These are phyloP conservation scores for Poteriospumella lacustris DNA, from an alignment of 108 stramenopile species.

Conservation along the genomic window DNA sequence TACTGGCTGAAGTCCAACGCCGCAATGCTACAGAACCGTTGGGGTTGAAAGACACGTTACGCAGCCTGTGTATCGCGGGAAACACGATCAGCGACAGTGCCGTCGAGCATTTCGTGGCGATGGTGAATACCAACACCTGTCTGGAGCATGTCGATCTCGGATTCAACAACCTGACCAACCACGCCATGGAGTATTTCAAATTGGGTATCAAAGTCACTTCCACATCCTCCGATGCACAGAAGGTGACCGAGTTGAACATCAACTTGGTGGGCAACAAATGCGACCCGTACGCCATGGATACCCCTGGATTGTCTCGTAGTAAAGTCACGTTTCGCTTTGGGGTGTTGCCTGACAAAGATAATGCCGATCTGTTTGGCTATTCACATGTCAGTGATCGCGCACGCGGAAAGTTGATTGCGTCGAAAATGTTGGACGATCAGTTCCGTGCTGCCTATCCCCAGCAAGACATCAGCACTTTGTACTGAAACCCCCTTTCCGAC, in stretches of 20 bases:
- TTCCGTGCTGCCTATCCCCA: not conserved
- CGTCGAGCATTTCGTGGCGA: not conserved
- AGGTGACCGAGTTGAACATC: not conserved
- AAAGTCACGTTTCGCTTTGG: not conserved
- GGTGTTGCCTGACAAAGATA: not conserved
- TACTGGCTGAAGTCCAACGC: no score
- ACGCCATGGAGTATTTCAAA: not conserved
- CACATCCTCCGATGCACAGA: not conserved
- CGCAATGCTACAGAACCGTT: no score
- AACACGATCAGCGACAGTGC: not conserved
- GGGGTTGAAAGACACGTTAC: not conserved
- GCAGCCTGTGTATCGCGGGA: not conserved
- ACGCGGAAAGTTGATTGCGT: not conserved
- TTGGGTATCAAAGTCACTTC: not conserved
- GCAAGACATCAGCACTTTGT: no score
- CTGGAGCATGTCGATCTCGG: not conserved
- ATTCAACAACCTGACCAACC: not conserved
- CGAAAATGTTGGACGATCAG: not conserved
- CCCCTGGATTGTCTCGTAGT: not conserved
- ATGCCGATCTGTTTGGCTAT: not conserved
- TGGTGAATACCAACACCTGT: not conserved
- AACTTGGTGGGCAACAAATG: slow-evolving; percentile 10
- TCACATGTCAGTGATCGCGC: not conserved
- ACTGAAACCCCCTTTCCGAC: no score
- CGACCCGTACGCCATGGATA: not conserved